A percentile compares a stretch with the other conserved stretches of the same genome.
These are phyloP conservation scores for Oryza glaberrima DNA, from an alignment of 176 grass and related monocot genomes.

Conservation along the genomic window DNA sequence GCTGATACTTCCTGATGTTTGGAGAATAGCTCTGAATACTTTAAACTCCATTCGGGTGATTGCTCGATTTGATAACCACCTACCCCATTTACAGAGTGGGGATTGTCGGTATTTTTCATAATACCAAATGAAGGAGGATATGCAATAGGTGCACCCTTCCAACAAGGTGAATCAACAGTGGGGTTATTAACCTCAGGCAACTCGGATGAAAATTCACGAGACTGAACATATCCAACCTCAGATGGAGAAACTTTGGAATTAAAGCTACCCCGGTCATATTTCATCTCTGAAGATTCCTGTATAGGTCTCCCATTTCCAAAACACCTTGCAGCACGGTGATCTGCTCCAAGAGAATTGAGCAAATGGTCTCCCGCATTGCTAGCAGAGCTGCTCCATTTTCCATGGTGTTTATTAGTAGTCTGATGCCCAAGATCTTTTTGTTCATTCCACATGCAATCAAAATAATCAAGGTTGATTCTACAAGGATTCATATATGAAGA, in stretches of 20 bases:
- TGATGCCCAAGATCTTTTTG: slow-evolving; percentile 44
- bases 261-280: slow-evolving; percentile 27
- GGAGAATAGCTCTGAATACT: slow-evolving; percentile 3
- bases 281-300: slow-evolving; percentile 29
- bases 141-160: slow-evolving; percentile 60
- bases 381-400: slow-evolving; percentile 9
- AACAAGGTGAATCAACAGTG: slow-evolving; percentile 69
- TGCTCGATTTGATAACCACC: slow-evolving; percentile 37
- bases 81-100: neutral
- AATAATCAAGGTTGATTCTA: slow-evolving; percentile 66
- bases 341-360: slow-evolving; percentile 23
- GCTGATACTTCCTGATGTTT: slow-evolving; percentile 10
- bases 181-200: slow-evolving; percentile 50
- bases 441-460: slow-evolving; percentile 51
- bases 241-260: slow-evolving; percentile 35
- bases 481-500: slow-evolving; percentile 57
- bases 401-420: slow-evolving; percentile 34
- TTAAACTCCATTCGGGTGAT: slow-evolving; percentile 8
- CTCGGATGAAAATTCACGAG: slow-evolving; percentile 42
- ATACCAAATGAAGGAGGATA: slow-evolving; percentile 47
- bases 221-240: slow-evolving; percentile 31
- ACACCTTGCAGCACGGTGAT: neutral
- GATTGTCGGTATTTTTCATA: slow-evolving; percentile 36
- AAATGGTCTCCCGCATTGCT: neutral
- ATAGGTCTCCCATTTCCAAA: slow-evolving; percentile 30